Conservation (phyloP, 1,284 basidiomycete genomes). For the Trichosporon faecale region DNA sequence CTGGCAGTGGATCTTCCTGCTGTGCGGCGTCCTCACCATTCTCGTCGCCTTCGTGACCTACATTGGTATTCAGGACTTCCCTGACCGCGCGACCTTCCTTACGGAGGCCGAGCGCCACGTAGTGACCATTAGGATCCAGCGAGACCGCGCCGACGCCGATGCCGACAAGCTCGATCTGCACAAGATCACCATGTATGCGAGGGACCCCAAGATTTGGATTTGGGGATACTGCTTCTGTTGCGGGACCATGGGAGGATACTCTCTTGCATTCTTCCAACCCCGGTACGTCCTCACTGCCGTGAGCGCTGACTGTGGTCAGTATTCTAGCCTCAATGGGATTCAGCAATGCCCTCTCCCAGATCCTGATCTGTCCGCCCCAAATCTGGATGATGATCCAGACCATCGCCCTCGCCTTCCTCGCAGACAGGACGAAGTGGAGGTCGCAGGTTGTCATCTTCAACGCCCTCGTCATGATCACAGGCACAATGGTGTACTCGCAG, state of each 20-base stretch:
- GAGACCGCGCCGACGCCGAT: slow-evolving; percentile 53
- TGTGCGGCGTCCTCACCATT: slow-evolving; percentile 18
- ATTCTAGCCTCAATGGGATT: slow-evolving; percentile 52
- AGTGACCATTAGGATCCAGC: slow-evolving; percentile 51
- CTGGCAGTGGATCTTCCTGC: slow-evolving; percentile 19
- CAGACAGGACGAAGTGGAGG: slow-evolving; percentile 40
- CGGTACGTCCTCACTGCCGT: neutral
- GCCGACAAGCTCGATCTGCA: slow-evolving; percentile 49
- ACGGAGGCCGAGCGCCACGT: slow-evolving; percentile 47
- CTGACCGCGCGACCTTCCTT: slow-evolving; percentile 54
- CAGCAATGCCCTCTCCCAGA: slow-evolving; percentile 36
- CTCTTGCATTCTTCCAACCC: slow-evolving; percentile 51
- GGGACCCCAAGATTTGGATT: slow-evolving; percentile 53
- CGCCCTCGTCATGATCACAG: slow-evolving; percentile 19
- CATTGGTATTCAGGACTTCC: slow-evolving; percentile 51
- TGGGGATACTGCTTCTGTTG: slow-evolving; percentile 52
- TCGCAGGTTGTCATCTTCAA: slow-evolving; percentile 13
- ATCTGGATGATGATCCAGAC: slow-evolving; percentile 46
- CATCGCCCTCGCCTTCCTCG: slow-evolving; percentile 42
- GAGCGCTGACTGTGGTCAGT: slow-evolving; percentile 13
- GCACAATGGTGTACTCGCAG: slow-evolving; percentile 23
- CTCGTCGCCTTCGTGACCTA: slow-evolving; percentile 38
- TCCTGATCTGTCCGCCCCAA: slow-evolving; percentile 52
- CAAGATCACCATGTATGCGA: slow-evolving; percentile 44
- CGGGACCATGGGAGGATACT: slow-evolving; percentile 25